These are phyloP conservation scores for Kernera saxatilis DNA, from an alignment of 345 rosid species.

Conservation along the genomic window DNA sequence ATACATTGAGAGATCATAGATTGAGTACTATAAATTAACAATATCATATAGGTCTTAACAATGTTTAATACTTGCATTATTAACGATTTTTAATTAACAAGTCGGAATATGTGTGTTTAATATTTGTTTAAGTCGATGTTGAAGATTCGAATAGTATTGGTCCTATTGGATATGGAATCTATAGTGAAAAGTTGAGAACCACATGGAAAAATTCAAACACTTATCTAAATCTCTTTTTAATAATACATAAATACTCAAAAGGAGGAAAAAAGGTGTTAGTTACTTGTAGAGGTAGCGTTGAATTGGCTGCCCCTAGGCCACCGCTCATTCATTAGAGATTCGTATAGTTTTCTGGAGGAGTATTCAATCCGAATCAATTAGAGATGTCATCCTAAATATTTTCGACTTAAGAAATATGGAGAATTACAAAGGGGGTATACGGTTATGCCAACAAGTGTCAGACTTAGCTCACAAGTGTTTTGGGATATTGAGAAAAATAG, in stretches of 20 bases:
- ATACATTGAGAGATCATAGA: not conserved
- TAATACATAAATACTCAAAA: not conserved
- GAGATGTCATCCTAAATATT: not conserved
- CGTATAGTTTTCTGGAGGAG: not conserved
- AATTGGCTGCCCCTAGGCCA: slow-evolving; percentile 9
- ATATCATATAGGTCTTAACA: not conserved
- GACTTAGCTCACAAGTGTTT: too few relatives aligned
- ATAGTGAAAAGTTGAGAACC: not conserved
- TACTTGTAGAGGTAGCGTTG: not conserved
- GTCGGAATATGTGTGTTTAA: too few relatives aligned
- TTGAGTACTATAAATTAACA: not conserved
- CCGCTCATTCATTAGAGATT: not conserved
- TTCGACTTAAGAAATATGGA: not conserved
- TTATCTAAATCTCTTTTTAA: not conserved
- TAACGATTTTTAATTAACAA: not conserved
- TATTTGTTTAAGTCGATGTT: too few relatives aligned
- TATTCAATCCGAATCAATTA: slow-evolving; percentile 1
- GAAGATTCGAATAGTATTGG: not conserved
- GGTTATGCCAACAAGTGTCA: too few relatives aligned
- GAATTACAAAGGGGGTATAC: too few relatives aligned
- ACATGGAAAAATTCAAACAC: not conserved
- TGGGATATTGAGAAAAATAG: too few relatives aligned
- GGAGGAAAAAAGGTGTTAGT: not conserved
- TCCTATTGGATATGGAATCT: not conserved
- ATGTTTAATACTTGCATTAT: not conserved